A percentile compares a stretch with the other conserved stretches of the same genome.
phyloP scores from a whole-genome alignment of 495 filamentous ascomycete species.

The Penicillium roqueforti region DNA sequence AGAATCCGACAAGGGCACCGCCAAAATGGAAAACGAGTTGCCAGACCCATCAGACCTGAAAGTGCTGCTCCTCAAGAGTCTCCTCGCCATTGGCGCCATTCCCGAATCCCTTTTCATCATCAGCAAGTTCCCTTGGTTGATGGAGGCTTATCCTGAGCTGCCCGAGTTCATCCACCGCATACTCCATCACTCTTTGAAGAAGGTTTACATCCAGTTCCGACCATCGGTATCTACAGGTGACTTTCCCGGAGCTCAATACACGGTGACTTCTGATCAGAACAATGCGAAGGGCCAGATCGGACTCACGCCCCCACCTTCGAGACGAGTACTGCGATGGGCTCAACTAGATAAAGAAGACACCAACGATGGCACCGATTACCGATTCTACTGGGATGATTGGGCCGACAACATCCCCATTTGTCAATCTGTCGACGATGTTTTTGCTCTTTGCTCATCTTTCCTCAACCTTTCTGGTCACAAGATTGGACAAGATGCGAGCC shows the following conservation, averaged over 20 bases:
- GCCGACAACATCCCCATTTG: slow-evolving; percentile 87
- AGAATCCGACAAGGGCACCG: slow-evolving; percentile 44
- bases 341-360: slow-evolving; percentile 70
- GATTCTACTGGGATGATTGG: slow-evolving; percentile 98
- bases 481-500: slow-evolving; percentile 73
- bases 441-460: slow-evolving; percentile 79
- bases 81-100: slow-evolving; percentile 86
- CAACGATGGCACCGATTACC: slow-evolving; percentile 68
- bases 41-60: slow-evolving; percentile 90
- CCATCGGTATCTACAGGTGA: slow-evolving; percentile 40
- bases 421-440: slow-evolving; percentile 84
- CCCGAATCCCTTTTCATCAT: slow-evolving; percentile 92
- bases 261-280: slow-evolving; percentile 57
- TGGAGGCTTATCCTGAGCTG: slow-evolving; percentile 76
- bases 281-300: slow-evolving; percentile 63
- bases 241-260: slow-evolving; percentile 45
- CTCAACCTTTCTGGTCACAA: slow-evolving; percentile 80
- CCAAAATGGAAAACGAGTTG: slow-evolving; percentile 53
- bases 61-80: slow-evolving; percentile 71
- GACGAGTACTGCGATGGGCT: slow-evolving; percentile 70
- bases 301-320: slow-evolving; percentile 49
- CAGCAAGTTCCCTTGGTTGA: slow-evolving; percentile 85
- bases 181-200: slow-evolving; percentile 69
- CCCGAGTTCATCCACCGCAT: slow-evolving; percentile 78
- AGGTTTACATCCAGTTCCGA: slow-evolving; percentile 54